Evolutionary conservation across 768 basidiomycete species (phyloP).

Genomic region (Cantharellus anzutake): DNA sequence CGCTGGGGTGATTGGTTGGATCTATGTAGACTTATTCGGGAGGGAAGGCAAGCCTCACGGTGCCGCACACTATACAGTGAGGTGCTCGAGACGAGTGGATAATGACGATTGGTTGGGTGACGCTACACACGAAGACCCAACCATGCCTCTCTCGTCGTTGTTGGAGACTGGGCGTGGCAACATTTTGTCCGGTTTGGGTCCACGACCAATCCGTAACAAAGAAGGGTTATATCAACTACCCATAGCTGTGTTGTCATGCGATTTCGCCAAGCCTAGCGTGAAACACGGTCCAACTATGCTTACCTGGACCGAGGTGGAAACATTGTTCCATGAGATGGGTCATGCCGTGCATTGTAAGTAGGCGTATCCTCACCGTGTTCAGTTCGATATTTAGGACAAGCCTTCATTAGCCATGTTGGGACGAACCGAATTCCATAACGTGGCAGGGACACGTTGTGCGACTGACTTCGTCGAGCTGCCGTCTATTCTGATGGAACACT

Average conservation of each 20-base stretch:
- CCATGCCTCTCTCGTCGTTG: constrained; percentile 5
- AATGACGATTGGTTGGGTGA: constrained; percentile 71
- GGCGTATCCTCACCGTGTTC: not conserved
- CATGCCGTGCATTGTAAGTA: constrained; percentile 97
- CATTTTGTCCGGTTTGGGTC: constrained; percentile 10
- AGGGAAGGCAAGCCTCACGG: constrained; percentile 72
- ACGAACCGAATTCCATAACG: constrained; percentile 91
- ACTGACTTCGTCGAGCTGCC: constrained; percentile 98
- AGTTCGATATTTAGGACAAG: not conserved
- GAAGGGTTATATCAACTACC: constrained; percentile 73
- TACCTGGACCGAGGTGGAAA: constrained; percentile 86
- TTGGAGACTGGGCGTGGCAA: not conserved
- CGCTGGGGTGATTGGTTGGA: constrained; percentile 75
- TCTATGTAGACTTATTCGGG: constrained; percentile 84
- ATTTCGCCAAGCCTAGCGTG: constrained; percentile 49
- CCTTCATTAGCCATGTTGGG: constrained; percentile 76
- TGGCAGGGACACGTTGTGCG: constrained; percentile 90
- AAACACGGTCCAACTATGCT: constrained; percentile 51
- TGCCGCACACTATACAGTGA: constrained; percentile 94
- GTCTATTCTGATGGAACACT: constrained; percentile 97
- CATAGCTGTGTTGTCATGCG: constrained; percentile 77
- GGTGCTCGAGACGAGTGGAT: constrained; percentile 82
- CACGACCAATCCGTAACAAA: constrained; percentile 17
- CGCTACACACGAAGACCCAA: not conserved
- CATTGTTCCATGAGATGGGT: constrained; percentile 97